Evolutionary conservation across 1,284 basidiomycete species (phyloP).

Genomic region (Dichomitus squalens): DNA sequence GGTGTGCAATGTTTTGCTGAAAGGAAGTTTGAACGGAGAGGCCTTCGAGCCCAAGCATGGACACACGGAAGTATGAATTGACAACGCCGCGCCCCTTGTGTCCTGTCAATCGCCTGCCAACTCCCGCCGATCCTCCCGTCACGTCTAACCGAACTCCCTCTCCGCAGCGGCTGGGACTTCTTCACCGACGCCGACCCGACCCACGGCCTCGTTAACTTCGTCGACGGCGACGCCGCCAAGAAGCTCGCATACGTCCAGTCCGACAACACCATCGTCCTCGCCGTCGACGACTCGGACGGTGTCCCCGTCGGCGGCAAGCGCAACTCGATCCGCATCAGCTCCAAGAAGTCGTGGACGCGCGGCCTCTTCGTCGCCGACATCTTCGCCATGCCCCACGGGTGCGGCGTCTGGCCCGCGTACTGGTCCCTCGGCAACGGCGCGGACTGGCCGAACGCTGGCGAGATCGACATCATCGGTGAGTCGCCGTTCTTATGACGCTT

Average conservation of each 20-base stretch:
- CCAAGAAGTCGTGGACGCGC: slow-evolving; percentile 63
- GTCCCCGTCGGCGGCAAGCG: slow-evolving; percentile 57
- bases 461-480: slow-evolving; percentile 38
- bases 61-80: background rate
- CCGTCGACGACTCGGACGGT: slow-evolving; percentile 59
- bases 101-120: too few species aligned
- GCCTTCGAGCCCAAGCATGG: background rate
- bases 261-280: slow-evolving; percentile 56
- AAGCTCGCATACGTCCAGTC: slow-evolving; percentile 59
- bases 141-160: too few species aligned
- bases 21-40: too few species aligned
- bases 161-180: slow-evolving; percentile 67
- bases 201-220: slow-evolving; percentile 24
- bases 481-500: background rate
- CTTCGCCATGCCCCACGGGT: slow-evolving; percentile 75
- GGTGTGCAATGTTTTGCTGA: background rate
- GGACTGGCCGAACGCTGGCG: slow-evolving; percentile 72
- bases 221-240: slow-evolving; percentile 43
- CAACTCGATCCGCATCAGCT: slow-evolving; percentile 76
- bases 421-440: slow-evolving; percentile 53
- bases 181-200: slow-evolving; percentile 68
- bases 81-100: too few species aligned
- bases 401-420: slow-evolving; percentile 82
- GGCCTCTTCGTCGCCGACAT: slow-evolving; percentile 85
- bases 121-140: too few species aligned